phyloP scores from a whole-genome alignment of 345 rosid species.

The Aquilaria malaccensis region DNA sequence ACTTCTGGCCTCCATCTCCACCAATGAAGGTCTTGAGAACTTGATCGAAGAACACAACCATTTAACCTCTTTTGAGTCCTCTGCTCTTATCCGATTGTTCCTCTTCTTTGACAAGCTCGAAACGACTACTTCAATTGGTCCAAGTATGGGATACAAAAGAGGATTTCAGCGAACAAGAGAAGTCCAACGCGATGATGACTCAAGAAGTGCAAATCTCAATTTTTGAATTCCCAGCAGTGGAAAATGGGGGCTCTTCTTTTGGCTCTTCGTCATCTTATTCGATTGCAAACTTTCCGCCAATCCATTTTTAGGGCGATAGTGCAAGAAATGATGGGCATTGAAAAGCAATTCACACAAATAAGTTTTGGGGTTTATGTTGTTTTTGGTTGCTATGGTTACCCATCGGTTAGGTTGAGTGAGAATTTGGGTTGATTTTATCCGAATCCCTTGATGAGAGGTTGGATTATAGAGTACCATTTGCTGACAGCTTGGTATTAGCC shows the following conservation, averaged over 20 bases:
- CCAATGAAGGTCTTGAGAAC: slow-evolving; percentile 86
- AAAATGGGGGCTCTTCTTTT: slow-evolving; percentile 36
- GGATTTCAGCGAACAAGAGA: slow-evolving; percentile 26
- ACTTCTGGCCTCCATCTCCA: slow-evolving; percentile 56
- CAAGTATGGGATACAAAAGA: slow-evolving; percentile 15
- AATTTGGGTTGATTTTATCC: slow-evolving; percentile 16
- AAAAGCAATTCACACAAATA: slow-evolving; percentile 58
- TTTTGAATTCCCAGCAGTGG: slow-evolving; percentile 54
- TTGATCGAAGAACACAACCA: slow-evolving; percentile 82
- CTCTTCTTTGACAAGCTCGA: slow-evolving; percentile 64
- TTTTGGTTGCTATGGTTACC: not conserved
- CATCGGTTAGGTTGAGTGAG: slow-evolving; percentile 22
- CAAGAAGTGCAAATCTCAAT: slow-evolving; percentile 43
- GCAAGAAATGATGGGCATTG: slow-evolving; percentile 25
- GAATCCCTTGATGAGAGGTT: slow-evolving; percentile 56
- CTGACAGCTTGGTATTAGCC: slow-evolving; percentile 59
- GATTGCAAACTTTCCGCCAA: slow-evolving; percentile 55
- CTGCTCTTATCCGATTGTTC: slow-evolving; percentile 55
- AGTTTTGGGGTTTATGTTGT: slow-evolving; percentile 1
- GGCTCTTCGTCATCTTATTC: slow-evolving; percentile 72
- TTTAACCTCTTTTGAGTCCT: slow-evolving; percentile 17
- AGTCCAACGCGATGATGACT: slow-evolving; percentile 10
- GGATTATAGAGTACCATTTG: slow-evolving; percentile 66
- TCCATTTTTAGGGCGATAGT: slow-evolving; percentile 36
- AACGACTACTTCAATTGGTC: slow-evolving; percentile 67